Percentiles rank a stretch among this genome's conserved stretches.
phyloP scores from a whole-genome alignment of 352 stramenopile species.

The Peronosclerospora sorghi region DNA sequence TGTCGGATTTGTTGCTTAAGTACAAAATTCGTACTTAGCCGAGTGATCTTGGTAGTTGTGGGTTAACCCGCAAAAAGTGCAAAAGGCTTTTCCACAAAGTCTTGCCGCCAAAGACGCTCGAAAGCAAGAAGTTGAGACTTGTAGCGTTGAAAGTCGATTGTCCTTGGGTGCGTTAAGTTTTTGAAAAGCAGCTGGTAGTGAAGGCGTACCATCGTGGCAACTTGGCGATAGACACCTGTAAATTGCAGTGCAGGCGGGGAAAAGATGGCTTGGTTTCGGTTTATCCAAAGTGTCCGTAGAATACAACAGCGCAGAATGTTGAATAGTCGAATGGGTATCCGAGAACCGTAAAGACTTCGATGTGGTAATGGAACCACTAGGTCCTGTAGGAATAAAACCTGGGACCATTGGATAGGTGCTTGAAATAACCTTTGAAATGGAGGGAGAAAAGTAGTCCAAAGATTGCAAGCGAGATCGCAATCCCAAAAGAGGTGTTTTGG shows the following conservation, averaged over 20 bases:
- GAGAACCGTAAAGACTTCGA: not conserved
- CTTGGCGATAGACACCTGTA: not conserved
- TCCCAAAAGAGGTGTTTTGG: conserved; percentile 1
- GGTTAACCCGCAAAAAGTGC: not conserved
- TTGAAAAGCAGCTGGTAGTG: too few species aligned
- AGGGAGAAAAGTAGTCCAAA: conserved; percentile 1
- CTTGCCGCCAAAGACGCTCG: not conserved
- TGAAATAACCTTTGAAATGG: not conserved
- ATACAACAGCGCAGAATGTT: too few species aligned
- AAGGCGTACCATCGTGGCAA: too few species aligned
- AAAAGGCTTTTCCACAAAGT: not conserved
- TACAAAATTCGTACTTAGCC: too few species aligned
- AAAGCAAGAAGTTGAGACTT: not conserved
- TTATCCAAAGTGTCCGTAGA: too few species aligned
- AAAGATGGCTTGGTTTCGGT: not conserved
- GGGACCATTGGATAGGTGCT: not conserved
- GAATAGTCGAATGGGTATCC: not conserved
- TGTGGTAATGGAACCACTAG: not conserved
- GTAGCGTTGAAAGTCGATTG: too few species aligned
- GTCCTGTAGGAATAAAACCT: not conserved
- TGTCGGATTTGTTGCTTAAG: too few species aligned
- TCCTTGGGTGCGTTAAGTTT: too few species aligned
- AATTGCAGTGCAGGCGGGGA: not conserved
- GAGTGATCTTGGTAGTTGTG: too few species aligned
- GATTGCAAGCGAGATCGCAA: not conserved